Percentiles rank a stretch among this genome's conserved stretches.
Conservation (phyloP, 352 stramenopile species). For the Phytopythium sindhum region DNA sequence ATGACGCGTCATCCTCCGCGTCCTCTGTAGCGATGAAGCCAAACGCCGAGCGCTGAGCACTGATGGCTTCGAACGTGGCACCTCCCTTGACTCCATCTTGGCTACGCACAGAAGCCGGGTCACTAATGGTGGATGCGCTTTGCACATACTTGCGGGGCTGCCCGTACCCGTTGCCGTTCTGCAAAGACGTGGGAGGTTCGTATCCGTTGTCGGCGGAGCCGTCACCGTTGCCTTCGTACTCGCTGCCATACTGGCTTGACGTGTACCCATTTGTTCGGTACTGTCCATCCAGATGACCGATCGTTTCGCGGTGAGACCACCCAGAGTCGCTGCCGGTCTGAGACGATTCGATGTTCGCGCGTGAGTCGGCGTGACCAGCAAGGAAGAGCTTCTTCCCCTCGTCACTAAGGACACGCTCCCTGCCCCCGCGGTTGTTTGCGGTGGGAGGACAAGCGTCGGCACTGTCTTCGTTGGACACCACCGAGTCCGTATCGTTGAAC, state of each 20-base stretch:
- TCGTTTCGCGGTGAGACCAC: conserved; percentile 22
- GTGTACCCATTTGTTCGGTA: conserved; percentile 44
- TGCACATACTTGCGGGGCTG: conserved; percentile 18
- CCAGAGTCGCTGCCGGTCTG: conserved; percentile 27
- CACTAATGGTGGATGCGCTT: conserved; percentile 18
- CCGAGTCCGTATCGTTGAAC: conserved; percentile 56
- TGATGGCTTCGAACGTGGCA: conserved; percentile 1
- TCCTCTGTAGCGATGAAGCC: conserved; percentile 65
- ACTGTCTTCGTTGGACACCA: conserved; percentile 41
- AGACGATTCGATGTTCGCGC: conserved; percentile 22
- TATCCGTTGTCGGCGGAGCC: conserved; percentile 54
- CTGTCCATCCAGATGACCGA: conserved; percentile 30
- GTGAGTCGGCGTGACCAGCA: conserved; percentile 37
- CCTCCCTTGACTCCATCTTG: conserved; percentile 10
- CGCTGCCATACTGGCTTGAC: conserved; percentile 44
- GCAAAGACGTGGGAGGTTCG: conserved; percentile 25
- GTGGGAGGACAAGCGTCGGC: conserved; percentile 57
- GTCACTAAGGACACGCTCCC: conserved; percentile 75
- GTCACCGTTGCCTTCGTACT: conserved; percentile 56
- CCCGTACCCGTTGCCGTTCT: conserved; percentile 20
- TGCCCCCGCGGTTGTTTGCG: conserved; percentile 57
- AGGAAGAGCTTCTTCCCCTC: conserved; percentile 85
- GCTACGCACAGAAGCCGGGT: conserved; percentile 17
- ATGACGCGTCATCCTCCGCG: conserved; percentile 38
- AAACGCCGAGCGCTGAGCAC: conserved; percentile 56